phyloP scores from a whole-genome alignment of 139 green algal genomes.

The Raphidocelis subcapitata region DNA sequence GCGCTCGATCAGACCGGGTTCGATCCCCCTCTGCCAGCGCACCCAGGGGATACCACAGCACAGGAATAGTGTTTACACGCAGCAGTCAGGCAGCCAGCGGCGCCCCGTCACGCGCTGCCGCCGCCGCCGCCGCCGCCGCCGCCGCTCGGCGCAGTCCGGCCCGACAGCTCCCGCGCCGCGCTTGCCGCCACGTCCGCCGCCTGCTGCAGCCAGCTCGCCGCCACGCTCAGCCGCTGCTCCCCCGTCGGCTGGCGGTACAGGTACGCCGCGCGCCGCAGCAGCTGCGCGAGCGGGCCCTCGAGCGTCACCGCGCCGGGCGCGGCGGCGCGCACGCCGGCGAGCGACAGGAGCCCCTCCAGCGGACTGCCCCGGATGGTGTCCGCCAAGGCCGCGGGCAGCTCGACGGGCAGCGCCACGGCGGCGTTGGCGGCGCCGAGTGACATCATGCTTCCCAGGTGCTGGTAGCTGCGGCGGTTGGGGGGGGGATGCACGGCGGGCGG shows the following conservation, averaged over 20 bases:
- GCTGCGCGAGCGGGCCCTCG: constrained; percentile 78
- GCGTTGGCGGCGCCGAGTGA: constrained; percentile 75
- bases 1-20: no score
- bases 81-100: no score
- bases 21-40: no score
- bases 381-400: constrained; percentile 57
- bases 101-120: no score
- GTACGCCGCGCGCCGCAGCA: constrained; percentile 84
- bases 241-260: constrained; percentile 90
- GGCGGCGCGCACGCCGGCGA: constrained; percentile 28
- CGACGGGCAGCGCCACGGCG: constrained; percentile 74
- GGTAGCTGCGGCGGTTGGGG: constrained; percentile 65
- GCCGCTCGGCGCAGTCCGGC: background rate
- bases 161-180: constrained; percentile 1
- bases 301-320: constrained; percentile 59
- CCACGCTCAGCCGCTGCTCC: constrained; percentile 79
- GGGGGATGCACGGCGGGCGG: no score
- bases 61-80: no score
- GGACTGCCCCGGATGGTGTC: constrained; percentile 47
- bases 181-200: constrained; percentile 21
- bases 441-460: constrained; percentile 99
- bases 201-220: constrained; percentile 56
- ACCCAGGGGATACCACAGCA: no score
- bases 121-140: no score
- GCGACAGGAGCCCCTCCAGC: constrained; percentile 55